Percentiles rank a stretch among this genome's conserved stretches.
Conservation (phyloP, 176 grass and related monocot genomes). For the Carex cristatella region DNA sequence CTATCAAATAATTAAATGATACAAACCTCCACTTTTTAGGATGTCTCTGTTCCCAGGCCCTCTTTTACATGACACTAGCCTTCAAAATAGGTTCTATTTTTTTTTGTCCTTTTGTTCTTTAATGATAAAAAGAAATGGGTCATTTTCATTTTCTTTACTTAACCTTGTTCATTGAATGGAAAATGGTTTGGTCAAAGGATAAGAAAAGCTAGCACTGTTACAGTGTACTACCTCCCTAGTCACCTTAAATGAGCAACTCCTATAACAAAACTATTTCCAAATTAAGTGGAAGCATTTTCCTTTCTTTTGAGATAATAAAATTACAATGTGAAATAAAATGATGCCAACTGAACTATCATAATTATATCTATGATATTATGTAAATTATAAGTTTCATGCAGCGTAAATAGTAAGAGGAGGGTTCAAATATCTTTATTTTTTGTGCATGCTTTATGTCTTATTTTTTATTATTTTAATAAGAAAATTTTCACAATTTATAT, state of each 20-base stretch:
- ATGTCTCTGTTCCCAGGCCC: neutral
- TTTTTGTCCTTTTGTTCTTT: neutral
- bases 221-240: neutral
- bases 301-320: neutral
- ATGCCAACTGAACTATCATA: neutral
- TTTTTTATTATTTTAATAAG: no score
- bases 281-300: neutral
- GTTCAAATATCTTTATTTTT: no score
- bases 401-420: no score
- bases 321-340: neutral
- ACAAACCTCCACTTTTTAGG: neutral
- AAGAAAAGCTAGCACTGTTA: neutral
- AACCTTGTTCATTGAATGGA: slow-evolving; percentile 1
- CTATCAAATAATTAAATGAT: neutral
- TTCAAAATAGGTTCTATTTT: neutral
- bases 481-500: no score
- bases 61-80: neutral
- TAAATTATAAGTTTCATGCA: neutral
- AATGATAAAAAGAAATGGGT: neutral
- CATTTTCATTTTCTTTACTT: neutral
- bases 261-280: neutral
- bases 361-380: neutral
- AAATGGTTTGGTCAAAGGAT: slow-evolving; percentile 10
- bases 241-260: neutral
- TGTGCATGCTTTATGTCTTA: no score